These are phyloP conservation scores for Nectriaceae sp. DNA, from an alignment of 2,329 filamentous ascomycete species.

Conservation along the genomic window DNA sequence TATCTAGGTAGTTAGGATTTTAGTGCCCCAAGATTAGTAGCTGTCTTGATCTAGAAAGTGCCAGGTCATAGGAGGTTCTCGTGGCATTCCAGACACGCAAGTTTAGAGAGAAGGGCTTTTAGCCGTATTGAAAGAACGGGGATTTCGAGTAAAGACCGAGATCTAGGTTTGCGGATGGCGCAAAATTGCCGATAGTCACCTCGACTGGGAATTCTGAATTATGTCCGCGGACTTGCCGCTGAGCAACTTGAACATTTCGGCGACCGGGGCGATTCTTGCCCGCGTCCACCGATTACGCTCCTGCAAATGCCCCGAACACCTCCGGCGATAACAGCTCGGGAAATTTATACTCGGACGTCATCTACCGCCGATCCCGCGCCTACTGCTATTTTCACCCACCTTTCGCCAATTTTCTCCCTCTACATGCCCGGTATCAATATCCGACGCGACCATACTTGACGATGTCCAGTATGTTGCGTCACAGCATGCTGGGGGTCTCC, in stretches of 20 bases:
- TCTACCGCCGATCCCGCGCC: constrained; percentile 5
- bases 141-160: too few relatives aligned
- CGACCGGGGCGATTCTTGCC: constrained; percentile 6
- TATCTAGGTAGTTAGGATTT: too few relatives aligned
- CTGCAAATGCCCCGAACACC: constrained; percentile 21
- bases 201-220: too few relatives aligned
- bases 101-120: too few relatives aligned
- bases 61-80: too few relatives aligned
- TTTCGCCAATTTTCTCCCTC: neutral
- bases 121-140: too few relatives aligned
- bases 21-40: too few relatives aligned
- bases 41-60: too few relatives aligned
- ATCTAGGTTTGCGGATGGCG: too few relatives aligned
- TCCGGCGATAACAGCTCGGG: constrained; percentile 22
- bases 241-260: neutral
- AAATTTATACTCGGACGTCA: constrained; percentile 25
- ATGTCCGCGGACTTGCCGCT: neutral
- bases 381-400: neutral
- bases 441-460: constrained; percentile 1
- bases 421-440: neutral
- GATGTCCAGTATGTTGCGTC: constrained; percentile 31
- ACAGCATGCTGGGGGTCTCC: constrained; percentile 27
- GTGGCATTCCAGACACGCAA: too few relatives aligned
- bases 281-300: constrained; percentile 9
- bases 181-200: too few relatives aligned